Evolutionary conservation across 1,139 yeast species (phyloP).

Genomic region (Kodamaea alishanica): DNA sequence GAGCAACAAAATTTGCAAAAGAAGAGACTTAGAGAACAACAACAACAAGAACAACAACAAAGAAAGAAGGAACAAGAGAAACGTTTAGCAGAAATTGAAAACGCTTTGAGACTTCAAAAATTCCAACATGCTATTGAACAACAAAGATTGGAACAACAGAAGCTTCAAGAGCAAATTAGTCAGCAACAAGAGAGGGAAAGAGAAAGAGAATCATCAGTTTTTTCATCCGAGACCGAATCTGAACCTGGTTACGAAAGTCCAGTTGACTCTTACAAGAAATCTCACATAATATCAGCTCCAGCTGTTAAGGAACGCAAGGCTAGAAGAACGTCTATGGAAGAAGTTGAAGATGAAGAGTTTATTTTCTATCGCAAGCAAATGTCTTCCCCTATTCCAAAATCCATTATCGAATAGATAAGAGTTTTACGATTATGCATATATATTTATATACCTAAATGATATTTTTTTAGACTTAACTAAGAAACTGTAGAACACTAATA

Average conservation of each 20-base stretch:
- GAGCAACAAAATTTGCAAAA: conserved; percentile 1
- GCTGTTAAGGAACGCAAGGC: background rate
- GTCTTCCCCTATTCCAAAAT: conserved; percentile 8
- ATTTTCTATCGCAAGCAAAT: conserved; percentile 10
- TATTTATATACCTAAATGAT: too few species aligned
- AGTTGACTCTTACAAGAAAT: background rate
- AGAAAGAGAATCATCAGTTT: background rate
- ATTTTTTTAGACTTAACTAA: too few species aligned
- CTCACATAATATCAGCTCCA: background rate
- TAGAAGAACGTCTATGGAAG: conserved; percentile 13
- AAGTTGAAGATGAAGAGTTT: conserved; percentile 17
- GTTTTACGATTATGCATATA: too few species aligned
- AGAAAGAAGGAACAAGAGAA: background rate
- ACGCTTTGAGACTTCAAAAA: background rate
- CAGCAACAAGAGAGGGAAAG: background rate
- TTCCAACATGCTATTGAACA: background rate
- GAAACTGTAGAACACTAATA: too few species aligned
- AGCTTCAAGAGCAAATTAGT: background rate
- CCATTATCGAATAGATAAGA: conserved; percentile 6
- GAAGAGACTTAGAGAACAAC: conserved; percentile 4
- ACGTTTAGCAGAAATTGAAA: background rate
- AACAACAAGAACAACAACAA: conserved; percentile 1
- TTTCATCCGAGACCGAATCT: background rate
- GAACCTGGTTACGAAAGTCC: conserved; percentile 2
- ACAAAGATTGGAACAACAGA: background rate